Evolutionary conservation across 106 monocot genomes (phyloP), one percentile per base, ranked within the genome.

Genomic region (Platanthera zijinensis): DNA sequence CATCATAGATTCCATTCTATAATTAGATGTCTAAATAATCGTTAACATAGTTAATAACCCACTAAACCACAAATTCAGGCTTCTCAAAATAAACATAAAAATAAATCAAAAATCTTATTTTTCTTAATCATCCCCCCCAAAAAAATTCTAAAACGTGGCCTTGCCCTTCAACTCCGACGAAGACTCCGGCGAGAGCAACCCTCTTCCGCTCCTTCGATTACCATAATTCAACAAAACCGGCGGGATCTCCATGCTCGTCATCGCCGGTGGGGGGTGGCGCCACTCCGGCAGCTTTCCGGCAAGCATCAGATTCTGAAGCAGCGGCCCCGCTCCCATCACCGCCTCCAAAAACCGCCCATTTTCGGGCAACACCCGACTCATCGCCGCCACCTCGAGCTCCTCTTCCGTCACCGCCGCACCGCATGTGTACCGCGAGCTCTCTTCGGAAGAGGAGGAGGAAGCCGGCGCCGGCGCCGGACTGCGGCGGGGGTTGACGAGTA

Each of bases 181-280:
- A 0, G 25, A 11, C 67, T 67, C 67, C 7, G 67, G 67, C 67
- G 67, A 53, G 14, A 14, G 53, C 2, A 14, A 67, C 5, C 67
- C 67, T 30, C 11, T 39, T 22, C 67, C 12, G 39, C 32, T 67
- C 67, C 67, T 67, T 11, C 11, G 10, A 39, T 8, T 30, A 39
- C 32, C 67, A 4, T 12, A 22, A 11, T 10, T 30, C 32, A 67
- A 30, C 46, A 51, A 81, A 9, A 82, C 86, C 56, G 89, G 85
- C 13, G 83, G 81, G 70, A 73, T 89, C 71, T 84, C 84, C 46
- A 62, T 46, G 74, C 81, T 77, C 74, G 78, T 72, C 51, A 85
- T 83, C 46, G 85, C 82, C 21, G 70, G 85, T 22, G 87, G 77
- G 11, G 82, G 73, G 47, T 63, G 51, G 13, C 18, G 13, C 75